These are phyloP conservation scores for Ogataea glucozyma DNA, from an alignment of 805 yeast genomes.

Conservation along the genomic window DNA sequence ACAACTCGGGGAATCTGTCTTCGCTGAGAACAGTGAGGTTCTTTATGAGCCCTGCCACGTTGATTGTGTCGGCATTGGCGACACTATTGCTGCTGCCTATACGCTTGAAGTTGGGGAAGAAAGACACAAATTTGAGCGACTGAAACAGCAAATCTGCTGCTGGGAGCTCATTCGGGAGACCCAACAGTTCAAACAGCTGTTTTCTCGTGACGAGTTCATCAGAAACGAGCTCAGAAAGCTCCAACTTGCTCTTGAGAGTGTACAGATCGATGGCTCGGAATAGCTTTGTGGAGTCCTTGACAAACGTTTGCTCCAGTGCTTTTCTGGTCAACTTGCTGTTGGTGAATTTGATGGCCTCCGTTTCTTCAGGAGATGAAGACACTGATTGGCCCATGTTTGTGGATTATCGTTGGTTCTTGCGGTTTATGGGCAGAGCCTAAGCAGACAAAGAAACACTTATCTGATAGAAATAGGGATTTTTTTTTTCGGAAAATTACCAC, in stretches of 20 bases:
- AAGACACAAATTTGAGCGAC: slow-evolving; percentile 40
- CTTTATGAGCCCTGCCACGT: slow-evolving; percentile 43
- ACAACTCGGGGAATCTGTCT: slow-evolving; percentile 43
- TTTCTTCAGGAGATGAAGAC: slow-evolving; percentile 13
- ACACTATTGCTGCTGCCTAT: background rate
- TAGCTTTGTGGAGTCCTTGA: slow-evolving; percentile 17
- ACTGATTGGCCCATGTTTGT: slow-evolving; percentile 26
- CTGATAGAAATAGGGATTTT: slow-evolving; percentile 2
- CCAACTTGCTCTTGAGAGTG: slow-evolving; percentile 26
- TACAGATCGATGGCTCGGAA: slow-evolving; percentile 29
- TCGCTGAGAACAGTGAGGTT: slow-evolving; percentile 44
- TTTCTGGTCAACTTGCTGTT: slow-evolving; percentile 19
- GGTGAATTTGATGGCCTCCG: slow-evolving; percentile 8
- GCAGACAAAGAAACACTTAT: slow-evolving; percentile 1
- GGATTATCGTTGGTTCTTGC: background rate
- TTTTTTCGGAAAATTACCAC: too few relatives aligned
- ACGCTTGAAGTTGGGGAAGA: slow-evolving; percentile 24
- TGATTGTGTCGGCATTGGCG: slow-evolving; percentile 30
- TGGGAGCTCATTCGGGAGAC: slow-evolving; percentile 37
- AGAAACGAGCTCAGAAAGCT: slow-evolving; percentile 23
- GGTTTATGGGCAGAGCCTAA: background rate
- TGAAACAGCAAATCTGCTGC: slow-evolving; percentile 40
- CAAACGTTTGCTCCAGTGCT: slow-evolving; percentile 21
- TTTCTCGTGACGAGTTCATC: slow-evolving; percentile 28
- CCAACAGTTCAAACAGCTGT: slow-evolving; percentile 33